Evolutionary conservation across 495 filamentous ascomycete genomes (phyloP).

Genomic region (Hypoxylon subgilvum): DNA sequence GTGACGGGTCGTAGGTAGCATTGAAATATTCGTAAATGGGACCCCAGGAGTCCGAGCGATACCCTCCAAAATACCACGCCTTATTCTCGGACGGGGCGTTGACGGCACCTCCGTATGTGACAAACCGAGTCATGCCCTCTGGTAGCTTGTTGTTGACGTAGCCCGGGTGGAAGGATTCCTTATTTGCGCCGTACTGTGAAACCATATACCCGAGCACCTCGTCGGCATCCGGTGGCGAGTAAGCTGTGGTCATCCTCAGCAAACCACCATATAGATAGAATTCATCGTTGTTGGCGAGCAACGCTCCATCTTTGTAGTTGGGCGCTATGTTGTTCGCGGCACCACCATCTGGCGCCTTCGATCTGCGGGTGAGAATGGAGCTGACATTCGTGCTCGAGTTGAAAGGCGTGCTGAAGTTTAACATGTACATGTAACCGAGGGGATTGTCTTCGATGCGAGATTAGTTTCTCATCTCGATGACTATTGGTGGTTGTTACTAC

Average conservation of each 20-base stretch:
- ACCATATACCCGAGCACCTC: constrained; percentile 56
- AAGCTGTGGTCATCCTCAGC: constrained; percentile 22
- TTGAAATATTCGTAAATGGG: constrained; percentile 50
- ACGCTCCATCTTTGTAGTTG: constrained; percentile 65
- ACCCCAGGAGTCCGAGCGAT: constrained; percentile 55
- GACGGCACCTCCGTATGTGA: constrained; percentile 68
- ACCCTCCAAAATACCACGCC: constrained; percentile 74
- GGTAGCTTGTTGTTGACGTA: constrained; percentile 50
- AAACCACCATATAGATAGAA: constrained; percentile 62
- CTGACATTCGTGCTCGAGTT: constrained; percentile 60
- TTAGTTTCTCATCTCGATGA: constrained; percentile 2
- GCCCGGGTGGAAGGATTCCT: constrained; percentile 46
- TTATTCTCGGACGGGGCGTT: constrained; percentile 74
- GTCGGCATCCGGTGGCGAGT: constrained; percentile 43
- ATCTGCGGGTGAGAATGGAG: constrained; percentile 52
- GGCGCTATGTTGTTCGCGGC: constrained; percentile 63
- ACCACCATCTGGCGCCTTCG: constrained; percentile 49
- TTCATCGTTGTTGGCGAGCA: constrained; percentile 69
- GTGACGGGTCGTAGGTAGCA: constrained; percentile 40
- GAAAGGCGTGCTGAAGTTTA: constrained; percentile 67
- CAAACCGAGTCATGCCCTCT: constrained; percentile 61
- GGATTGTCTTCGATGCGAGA: constrained; percentile 46
- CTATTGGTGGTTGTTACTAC: constrained; percentile 7
- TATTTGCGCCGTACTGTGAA: constrained; percentile 56
- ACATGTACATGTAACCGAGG: constrained; percentile 55